A percentile compares a stretch with the other conserved stretches of the same genome.
These are phyloP conservation scores for Diaporthe nobilis DNA, from an alignment of 2,329 filamentous ascomycete species.

Conservation along the genomic window DNA sequence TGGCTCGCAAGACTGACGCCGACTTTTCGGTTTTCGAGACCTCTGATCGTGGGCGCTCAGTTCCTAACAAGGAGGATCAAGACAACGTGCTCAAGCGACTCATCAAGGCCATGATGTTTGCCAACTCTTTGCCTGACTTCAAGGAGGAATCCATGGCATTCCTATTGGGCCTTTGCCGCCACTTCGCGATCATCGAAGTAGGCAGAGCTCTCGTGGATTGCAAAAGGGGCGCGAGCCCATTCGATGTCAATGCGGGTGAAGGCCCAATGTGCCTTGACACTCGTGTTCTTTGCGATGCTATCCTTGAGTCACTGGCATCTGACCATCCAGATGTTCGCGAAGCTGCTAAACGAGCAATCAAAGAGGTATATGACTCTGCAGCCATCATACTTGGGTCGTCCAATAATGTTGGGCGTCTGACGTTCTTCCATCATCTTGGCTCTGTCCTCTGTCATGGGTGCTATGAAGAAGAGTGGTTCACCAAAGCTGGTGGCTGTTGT, in stretches of 20 bases:
- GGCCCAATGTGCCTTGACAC: slow-evolving; percentile 89
- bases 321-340: slow-evolving; percentile 86
- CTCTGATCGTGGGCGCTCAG: slow-evolving; percentile 85
- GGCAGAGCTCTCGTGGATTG: slow-evolving; percentile 85
- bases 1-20: slow-evolving; percentile 78
- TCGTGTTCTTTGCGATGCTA: slow-evolving; percentile 87
- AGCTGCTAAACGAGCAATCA: slow-evolving; percentile 83
- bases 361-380: slow-evolving; percentile 82
- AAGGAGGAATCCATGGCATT: slow-evolving; percentile 82
- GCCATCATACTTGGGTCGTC: slow-evolving; percentile 83
- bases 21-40: slow-evolving; percentile 80
- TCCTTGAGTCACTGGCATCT: slow-evolving; percentile 90
- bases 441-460: slow-evolving; percentile 93
- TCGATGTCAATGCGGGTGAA: slow-evolving; percentile 88
- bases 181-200: slow-evolving; percentile 92
- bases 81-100: slow-evolving; percentile 87
- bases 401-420: slow-evolving; percentile 79
- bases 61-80: slow-evolving; percentile 88
- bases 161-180: slow-evolving; percentile 84
- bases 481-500: slow-evolving; percentile 91
- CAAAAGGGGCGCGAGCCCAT: slow-evolving; percentile 82
- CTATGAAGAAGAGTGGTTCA: slow-evolving; percentile 98
- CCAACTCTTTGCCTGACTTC: slow-evolving; percentile 85
- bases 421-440: slow-evolving; percentile 87
- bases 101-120: slow-evolving; percentile 89